These are phyloP conservation scores for Fistulinella cinereoalba DNA, from an alignment of 1,284 basidiomycete genomes.

Conservation along the genomic window DNA sequence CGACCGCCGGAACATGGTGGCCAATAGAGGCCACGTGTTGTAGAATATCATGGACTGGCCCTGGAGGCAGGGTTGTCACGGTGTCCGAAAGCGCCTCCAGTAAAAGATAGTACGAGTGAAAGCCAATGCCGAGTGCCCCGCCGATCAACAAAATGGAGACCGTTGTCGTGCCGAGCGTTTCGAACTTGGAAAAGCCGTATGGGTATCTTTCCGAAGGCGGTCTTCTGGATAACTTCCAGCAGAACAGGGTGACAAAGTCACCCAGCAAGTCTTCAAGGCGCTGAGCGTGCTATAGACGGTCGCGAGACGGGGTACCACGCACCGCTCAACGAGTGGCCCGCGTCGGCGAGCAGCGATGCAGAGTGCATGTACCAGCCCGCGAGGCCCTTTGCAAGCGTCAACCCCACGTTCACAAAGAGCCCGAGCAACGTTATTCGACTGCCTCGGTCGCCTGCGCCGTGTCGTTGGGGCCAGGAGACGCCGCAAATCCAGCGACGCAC, in stretches of 20 bases:
- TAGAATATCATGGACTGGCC: conserved; percentile 59
- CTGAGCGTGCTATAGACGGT: conserved; percentile 7
- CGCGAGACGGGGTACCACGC: conserved; percentile 31
- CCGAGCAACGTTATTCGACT: conserved; percentile 85
- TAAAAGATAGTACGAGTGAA: conserved; percentile 87
- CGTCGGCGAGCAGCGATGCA: conserved; percentile 90
- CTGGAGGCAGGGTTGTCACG: conserved; percentile 52
- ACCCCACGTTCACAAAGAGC: conserved; percentile 78
- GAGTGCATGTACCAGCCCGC: conserved; percentile 89
- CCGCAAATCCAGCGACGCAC: conserved; percentile 38
- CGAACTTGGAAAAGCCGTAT: conserved; percentile 91
- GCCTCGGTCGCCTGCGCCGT: conserved; percentile 67
- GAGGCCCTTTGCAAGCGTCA: conserved; percentile 82
- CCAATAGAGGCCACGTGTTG: conserved; percentile 54
- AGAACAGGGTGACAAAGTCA: conserved; percentile 91
- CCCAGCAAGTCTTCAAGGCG: conserved; percentile 65
- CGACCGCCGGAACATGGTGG: conserved; percentile 49
- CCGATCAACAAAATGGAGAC: conserved; percentile 81
- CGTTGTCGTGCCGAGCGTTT: conserved; percentile 86
- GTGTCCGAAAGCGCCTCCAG: conserved; percentile 65
- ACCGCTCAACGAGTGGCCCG: conserved; percentile 92
- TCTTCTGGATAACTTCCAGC: conserved; percentile 85
- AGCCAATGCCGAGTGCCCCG: conserved; percentile 88
- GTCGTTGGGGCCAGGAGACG: conserved; percentile 4
- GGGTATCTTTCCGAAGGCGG: conserved; percentile 79